Evolutionary conservation across 495 filamentous ascomycete species (phyloP).

Genomic region (Chaetomidium leptoderma): DNA sequence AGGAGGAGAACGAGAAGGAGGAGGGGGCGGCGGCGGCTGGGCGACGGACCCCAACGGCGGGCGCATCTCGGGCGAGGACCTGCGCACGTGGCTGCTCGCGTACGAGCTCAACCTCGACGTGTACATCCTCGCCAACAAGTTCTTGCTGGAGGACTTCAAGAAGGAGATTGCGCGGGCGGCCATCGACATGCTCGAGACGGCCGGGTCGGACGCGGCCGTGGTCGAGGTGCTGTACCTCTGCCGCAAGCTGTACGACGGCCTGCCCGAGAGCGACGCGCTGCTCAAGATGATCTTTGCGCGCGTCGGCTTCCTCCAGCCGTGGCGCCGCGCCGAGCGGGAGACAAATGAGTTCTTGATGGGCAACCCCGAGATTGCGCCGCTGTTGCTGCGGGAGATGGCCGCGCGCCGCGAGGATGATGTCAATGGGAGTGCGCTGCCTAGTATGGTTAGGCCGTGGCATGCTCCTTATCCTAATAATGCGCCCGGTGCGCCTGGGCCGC

Average conservation of each 20-base stretch:
- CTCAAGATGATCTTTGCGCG: slow-evolving; percentile 45
- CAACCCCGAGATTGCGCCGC: slow-evolving; percentile 39
- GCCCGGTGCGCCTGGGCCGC: too few relatives aligned
- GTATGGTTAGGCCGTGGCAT: slow-evolving; percentile 37
- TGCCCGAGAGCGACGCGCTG: slow-evolving; percentile 37
- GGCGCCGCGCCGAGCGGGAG: slow-evolving; percentile 32
- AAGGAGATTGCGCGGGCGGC: slow-evolving; percentile 33
- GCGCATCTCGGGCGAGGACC: slow-evolving; percentile 40
- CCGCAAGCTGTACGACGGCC: slow-evolving; percentile 37
- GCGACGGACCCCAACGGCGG: slow-evolving; percentile 17
- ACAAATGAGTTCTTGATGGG: slow-evolving; percentile 34
- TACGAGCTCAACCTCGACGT: slow-evolving; percentile 44
- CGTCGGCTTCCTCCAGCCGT: slow-evolving; percentile 44
- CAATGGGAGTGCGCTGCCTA: slow-evolving; percentile 31
- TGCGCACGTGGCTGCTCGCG: slow-evolving; percentile 43
- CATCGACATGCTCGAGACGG: slow-evolving; percentile 46
- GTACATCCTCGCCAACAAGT: slow-evolving; percentile 45
- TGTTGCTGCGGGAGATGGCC: slow-evolving; percentile 43
- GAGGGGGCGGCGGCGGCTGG: background rate
- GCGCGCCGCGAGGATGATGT: slow-evolving; percentile 40
- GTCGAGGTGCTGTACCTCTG: slow-evolving; percentile 38
- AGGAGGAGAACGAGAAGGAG: background rate
- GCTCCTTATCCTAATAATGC: background rate
- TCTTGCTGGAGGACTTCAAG: slow-evolving; percentile 44
- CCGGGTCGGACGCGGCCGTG: slow-evolving; percentile 39